phyloP scores from a whole-genome alignment of 805 yeast genomes.

The Monosporozyma siamensis region DNA sequence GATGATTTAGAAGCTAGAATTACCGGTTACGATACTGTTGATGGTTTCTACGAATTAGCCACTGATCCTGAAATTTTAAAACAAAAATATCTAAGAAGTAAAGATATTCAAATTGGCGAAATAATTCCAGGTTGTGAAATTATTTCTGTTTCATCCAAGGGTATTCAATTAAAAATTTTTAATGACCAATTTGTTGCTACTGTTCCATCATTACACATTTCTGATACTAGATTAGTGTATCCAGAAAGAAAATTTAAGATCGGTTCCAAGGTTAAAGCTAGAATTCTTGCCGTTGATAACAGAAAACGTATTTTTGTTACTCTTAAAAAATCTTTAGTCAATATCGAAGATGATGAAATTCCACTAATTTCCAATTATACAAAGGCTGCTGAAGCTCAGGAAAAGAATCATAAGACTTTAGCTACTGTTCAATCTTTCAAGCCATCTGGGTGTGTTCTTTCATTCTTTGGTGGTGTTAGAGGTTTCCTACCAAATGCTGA shows the following conservation, averaged over 20 bases:
- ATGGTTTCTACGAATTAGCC: conserved; percentile 57
- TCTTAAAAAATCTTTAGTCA: conserved; percentile 75
- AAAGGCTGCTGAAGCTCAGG: conserved; percentile 38
- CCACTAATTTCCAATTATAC: conserved; percentile 37
- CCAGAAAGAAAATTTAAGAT: conserved; percentile 90
- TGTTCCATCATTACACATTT: conserved; percentile 67
- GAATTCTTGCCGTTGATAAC: conserved; percentile 47
- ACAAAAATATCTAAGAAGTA: conserved; percentile 54
- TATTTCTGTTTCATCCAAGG: conserved; percentile 46
- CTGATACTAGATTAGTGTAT: conserved; percentile 73
- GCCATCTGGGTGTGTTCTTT: conserved; percentile 70
- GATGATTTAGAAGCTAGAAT: conserved; percentile 80
- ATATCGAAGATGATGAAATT: conserved; percentile 31
- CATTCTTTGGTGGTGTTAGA: conserved; percentile 68
- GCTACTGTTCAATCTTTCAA: conserved; percentile 69
- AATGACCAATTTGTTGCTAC: conserved; percentile 57
- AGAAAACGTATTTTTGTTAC: conserved; percentile 52
- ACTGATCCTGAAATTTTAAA: conserved; percentile 56
- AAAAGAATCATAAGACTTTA: conserved; percentile 40
- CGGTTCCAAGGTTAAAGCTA: conserved; percentile 71
- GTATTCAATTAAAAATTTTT: conserved; percentile 58
- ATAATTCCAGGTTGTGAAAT: conserved; percentile 49
- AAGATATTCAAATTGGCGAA: conserved; percentile 73
- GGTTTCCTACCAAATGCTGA: conserved; percentile 84
- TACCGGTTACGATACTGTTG: conserved; percentile 56